phyloP scores from a whole-genome alignment of 176 grass and related monocot species.

The Oryza nivara region DNA sequence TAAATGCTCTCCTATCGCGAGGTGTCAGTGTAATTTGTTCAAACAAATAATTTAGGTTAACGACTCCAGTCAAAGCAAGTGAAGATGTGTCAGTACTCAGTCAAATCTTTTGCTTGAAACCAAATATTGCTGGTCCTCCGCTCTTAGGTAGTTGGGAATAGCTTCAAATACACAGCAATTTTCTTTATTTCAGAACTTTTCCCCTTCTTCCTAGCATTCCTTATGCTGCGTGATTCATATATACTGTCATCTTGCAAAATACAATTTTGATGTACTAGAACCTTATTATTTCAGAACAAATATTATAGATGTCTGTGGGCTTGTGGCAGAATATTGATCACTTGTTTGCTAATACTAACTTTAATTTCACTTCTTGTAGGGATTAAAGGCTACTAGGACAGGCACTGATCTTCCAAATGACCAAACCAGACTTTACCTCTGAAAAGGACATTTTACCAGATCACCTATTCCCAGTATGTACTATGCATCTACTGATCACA shows the following conservation, averaged over 20 bases:
- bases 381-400: constrained; percentile 43
- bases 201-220: constrained; percentile 30
- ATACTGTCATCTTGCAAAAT: constrained; percentile 23
- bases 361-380: constrained; percentile 67
- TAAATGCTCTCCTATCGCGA: neutral
- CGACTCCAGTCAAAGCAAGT: constrained; percentile 19
- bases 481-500: constrained; percentile 41
- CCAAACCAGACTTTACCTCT: constrained; percentile 52
- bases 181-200: constrained; percentile 27
- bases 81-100: neutral
- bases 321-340: constrained; percentile 45
- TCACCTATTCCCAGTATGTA: constrained; percentile 47
- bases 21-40: neutral
- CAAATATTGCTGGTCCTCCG: constrained; percentile 39
- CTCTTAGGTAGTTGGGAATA: constrained; percentile 38
- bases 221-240: constrained; percentile 16
- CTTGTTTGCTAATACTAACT: constrained; percentile 47
- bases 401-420: constrained; percentile 60
- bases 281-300: constrained; percentile 9
- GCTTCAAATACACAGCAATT: constrained; percentile 32
- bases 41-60: neutral
- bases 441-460: constrained; percentile 60
- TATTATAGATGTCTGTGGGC: constrained; percentile 27
- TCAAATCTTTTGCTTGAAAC: constrained; percentile 55
- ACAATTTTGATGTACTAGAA: constrained; percentile 29